Conservation (phyloP, 306 rosid species). For the Prunus padus region DNA sequence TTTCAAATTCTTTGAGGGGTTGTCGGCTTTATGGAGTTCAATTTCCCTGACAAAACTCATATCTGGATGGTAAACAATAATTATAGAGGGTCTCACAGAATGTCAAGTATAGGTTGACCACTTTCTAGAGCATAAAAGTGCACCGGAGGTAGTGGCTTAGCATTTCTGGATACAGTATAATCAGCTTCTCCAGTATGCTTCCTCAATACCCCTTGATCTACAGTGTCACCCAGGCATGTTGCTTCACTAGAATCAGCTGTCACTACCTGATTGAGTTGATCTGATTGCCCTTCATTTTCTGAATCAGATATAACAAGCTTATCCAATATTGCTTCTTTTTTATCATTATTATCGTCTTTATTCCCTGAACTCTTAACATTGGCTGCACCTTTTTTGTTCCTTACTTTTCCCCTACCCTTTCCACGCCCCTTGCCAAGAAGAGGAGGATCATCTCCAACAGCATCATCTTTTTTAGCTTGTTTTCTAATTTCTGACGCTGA, state of each 20-base stretch:
- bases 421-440: conserved; percentile 36
- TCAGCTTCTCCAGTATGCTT: conserved; percentile 42
- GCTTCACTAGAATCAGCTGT: conserved; percentile 39
- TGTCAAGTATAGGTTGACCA: conserved; percentile 81
- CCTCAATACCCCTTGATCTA: conserved; percentile 40
- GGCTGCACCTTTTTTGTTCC: conserved; percentile 42
- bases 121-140: conserved; percentile 89
- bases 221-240: conserved; percentile 31
- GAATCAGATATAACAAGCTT: conserved; percentile 36
- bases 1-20: conserved; percentile 66
- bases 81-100: conserved; percentile 70
- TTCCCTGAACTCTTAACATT: conserved; percentile 33
- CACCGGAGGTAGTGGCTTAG: conserved; percentile 68
- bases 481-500: conserved; percentile 69
- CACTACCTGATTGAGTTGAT: conserved; percentile 36
- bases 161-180: conserved; percentile 27
- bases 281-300: conserved; percentile 40
- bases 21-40: conserved; percentile 81
- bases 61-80: conserved; percentile 94
- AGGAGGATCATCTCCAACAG: conserved; percentile 43
- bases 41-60: conserved; percentile 89
- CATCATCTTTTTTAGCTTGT: conserved; percentile 36
- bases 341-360: conserved; percentile 28
- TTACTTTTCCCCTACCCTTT: conserved; percentile 58
- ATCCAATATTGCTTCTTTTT: conserved; percentile 36